Base-by-base conservation (phyloP, 225 moss, liverwort and hornwort genomes). In the Physcomitrellopsis africana region DNA sequence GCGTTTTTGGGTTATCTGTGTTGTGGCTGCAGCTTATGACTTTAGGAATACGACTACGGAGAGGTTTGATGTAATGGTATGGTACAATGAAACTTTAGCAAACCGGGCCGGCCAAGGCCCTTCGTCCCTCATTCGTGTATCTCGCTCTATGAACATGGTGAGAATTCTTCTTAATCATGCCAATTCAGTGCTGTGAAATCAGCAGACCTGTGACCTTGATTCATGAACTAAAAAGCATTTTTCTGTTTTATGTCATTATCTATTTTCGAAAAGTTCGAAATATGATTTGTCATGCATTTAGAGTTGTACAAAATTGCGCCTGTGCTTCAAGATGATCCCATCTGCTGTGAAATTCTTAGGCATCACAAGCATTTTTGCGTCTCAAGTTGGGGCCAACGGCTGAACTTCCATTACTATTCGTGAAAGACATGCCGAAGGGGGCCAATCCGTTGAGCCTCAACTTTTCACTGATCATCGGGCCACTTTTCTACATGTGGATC, bases 121-220 rank as follows among this genome's bases (percentile, higher is more conserved):
- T 1, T 85, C 91, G 2, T 81, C 6, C 46, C 17, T 45, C 26
- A 79, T 86, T 24, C 94, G 94, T 55, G 59, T 85, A 16, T 81
- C 97, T 19, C 87, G 88, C 61, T 82, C 92, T 43, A 84, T 94
- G 81, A 97, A 97, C 83, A 77, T 97, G 97, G 96, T 97, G 70
- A 66, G 77, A 52, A 42, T 43, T 59, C 43, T 24, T 3, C 23
- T 22, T 29, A 48, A 32, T 5, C 20, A 4, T 37, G 32, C 32
- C 4, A 37, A 37, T 37, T 37, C 32, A 37, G 32, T 41, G 12
- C 42, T 18, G 0, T 18, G 1, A 63, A 57, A 0, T 17, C 29
- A 53, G 26, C 1, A 43, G 9, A 43, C 7, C 32, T 37, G 7
- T 7, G 7, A 37, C 32, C 32, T 37, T 37, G 4, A 37, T 37